phyloP scores from a whole-genome alignment of 768 basidiomycete genomes.

The Podaxis sp. region DNA sequence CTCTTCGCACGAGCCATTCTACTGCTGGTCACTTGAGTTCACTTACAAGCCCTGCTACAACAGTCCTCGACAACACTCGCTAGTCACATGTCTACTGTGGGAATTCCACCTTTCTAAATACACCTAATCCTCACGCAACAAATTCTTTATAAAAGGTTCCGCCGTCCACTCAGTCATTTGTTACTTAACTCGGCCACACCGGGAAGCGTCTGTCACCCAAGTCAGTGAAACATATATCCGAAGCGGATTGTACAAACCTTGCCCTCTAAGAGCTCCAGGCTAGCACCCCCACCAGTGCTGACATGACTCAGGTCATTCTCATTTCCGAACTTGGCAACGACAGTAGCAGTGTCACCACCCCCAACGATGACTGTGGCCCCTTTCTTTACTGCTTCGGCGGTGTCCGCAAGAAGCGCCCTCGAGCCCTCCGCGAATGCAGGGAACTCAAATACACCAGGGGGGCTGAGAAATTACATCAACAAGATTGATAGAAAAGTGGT shows the following conservation, averaged over 20 bases:
- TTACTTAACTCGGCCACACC: conserved; percentile 91
- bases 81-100: conserved; percentile 9
- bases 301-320: conserved; percentile 95
- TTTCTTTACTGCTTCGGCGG: conserved; percentile 79
- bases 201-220: conserved; percentile 62
- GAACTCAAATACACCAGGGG: conserved; percentile 98
- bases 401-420: conserved; percentile 77
- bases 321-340: conserved; percentile 80
- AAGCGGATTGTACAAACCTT: conserved; percentile 55
- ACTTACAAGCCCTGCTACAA: background rate
- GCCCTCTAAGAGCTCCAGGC: conserved; percentile 94
- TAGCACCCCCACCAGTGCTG: conserved; percentile 92
- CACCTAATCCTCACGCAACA: background rate
- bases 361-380: conserved; percentile 95
- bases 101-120: background rate
- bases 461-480: conserved; percentile 44
- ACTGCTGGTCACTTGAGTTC: background rate
- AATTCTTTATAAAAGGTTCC: background rate
- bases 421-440: conserved; percentile 87
- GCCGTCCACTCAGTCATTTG: conserved; percentile 36
- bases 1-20: conserved; percentile 12
- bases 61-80: background rate
- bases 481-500: background rate
- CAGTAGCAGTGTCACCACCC: conserved; percentile 94
- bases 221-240: conserved; percentile 12